These are phyloP conservation scores for Epichloe coenophiala DNA, from an alignment of 2,329 filamentous ascomycete species.

Conservation along the genomic window DNA sequence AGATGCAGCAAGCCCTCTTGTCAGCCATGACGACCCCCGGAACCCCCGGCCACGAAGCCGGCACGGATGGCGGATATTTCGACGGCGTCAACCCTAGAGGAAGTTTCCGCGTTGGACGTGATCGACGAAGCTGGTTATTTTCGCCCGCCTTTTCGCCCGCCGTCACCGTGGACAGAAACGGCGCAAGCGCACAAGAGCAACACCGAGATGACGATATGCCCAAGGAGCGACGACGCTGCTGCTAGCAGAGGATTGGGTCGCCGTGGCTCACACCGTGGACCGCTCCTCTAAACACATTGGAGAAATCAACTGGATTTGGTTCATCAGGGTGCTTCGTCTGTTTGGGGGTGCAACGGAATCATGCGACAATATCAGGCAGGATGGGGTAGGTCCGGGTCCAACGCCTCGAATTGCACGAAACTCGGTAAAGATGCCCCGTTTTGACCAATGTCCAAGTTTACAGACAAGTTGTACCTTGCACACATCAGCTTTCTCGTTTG, in stretches of 20 bases:
- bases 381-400: too few species aligned
- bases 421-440: too few species aligned
- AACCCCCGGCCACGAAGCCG: slow-evolving; percentile 33
- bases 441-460: too few species aligned
- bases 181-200: slow-evolving; percentile 16
- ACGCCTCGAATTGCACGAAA: too few species aligned
- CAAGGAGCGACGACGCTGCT: slow-evolving; percentile 17
- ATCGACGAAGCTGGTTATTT: slow-evolving; percentile 46
- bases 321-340: too few species aligned
- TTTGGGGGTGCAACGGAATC: too few species aligned
- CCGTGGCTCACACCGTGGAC: too few species aligned
- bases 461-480: too few species aligned
- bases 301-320: too few species aligned
- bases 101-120: slow-evolving; percentile 44
- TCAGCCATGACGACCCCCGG: slow-evolving; percentile 42
- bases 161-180: slow-evolving; percentile 32
- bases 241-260: slow-evolving; percentile 8
- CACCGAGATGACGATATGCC: slow-evolving; percentile 7
- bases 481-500: too few species aligned
- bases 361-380: too few species aligned
- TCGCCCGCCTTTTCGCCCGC: slow-evolving; percentile 39
- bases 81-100: slow-evolving; percentile 31
- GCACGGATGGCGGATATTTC: slow-evolving; percentile 36
- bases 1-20: slow-evolving; percentile 45
- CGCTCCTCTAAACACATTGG: too few species aligned